phyloP scores from a whole-genome alignment of 2,329 filamentous ascomycete genomes.

The Claviceps quebecensis region DNA sequence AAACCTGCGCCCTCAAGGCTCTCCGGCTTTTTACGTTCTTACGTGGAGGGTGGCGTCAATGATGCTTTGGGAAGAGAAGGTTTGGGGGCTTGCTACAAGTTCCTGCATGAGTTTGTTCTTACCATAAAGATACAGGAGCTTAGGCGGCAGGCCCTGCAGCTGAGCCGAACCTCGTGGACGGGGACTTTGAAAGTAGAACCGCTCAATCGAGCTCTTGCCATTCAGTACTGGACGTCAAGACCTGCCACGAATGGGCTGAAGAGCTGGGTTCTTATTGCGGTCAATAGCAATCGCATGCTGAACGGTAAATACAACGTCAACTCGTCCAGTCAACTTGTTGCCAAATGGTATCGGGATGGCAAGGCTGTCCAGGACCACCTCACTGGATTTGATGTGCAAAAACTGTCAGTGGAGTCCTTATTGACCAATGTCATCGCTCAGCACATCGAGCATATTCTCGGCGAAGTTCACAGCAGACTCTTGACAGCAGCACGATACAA shows the following conservation, averaged over 20 bases:
- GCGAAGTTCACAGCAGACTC: slow-evolving; percentile 49
- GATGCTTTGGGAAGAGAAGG: slow-evolving; percentile 54
- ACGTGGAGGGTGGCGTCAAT: slow-evolving; percentile 62
- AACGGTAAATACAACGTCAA: slow-evolving; percentile 25
- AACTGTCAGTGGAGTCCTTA: slow-evolving; percentile 60
- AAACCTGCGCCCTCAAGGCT: slow-evolving; percentile 50
- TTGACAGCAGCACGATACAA: slow-evolving; percentile 45
- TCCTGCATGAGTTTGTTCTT: slow-evolving; percentile 74
- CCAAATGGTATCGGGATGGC: slow-evolving; percentile 76
- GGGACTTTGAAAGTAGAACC: slow-evolving; percentile 64
- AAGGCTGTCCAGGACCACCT: slow-evolving; percentile 56
- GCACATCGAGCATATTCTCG: slow-evolving; percentile 60
- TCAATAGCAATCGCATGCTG: slow-evolving; percentile 49
- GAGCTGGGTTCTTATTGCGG: slow-evolving; percentile 82
- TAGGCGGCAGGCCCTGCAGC: slow-evolving; percentile 57
- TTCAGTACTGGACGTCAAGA: slow-evolving; percentile 79
- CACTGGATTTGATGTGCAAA: slow-evolving; percentile 51
- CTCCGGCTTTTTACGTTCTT: slow-evolving; percentile 46
- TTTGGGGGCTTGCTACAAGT: slow-evolving; percentile 66
- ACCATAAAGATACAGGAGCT: slow-evolving; percentile 84
- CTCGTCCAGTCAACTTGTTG: slow-evolving; percentile 39
- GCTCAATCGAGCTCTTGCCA: slow-evolving; percentile 65
- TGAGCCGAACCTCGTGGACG: slow-evolving; percentile 62
- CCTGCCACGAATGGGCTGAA: slow-evolving; percentile 42
- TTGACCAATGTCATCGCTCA: slow-evolving; percentile 60